phyloP scores from a whole-genome alignment of 768 basidiomycete species.

The Rickenella mellea region DNA sequence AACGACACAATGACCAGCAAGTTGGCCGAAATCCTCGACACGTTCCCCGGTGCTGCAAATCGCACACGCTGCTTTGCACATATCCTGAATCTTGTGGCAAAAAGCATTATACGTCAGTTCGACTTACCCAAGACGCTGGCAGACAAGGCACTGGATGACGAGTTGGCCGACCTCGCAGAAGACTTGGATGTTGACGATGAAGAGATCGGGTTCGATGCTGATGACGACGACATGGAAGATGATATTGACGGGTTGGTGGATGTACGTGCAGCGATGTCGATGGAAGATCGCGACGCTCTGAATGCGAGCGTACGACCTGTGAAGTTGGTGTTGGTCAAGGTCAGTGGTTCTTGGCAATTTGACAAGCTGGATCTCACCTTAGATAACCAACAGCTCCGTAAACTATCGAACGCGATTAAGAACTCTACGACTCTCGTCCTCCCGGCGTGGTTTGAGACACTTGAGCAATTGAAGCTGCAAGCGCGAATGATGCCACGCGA shows the following conservation, averaged over 20 bases:
- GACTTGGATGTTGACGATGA: too few species aligned
- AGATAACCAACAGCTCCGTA: conserved; percentile 13
- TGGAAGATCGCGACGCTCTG: conserved; percentile 11
- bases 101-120: conserved; percentile 22
- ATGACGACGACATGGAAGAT: too few species aligned
- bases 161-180: too few species aligned
- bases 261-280: conserved; percentile 10
- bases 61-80: conserved; percentile 29
- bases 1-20: conserved; percentile 26
- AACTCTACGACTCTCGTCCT: conserved; percentile 13
- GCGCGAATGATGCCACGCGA: conserved; percentile 12
- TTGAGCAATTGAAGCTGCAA: background rate
- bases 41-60: conserved; percentile 16
- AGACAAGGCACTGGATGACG: too few species aligned
- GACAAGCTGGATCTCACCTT: conserved; percentile 2
- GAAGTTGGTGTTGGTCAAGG: conserved; percentile 22
- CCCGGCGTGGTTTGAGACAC: conserved; percentile 11
- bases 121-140: conserved; percentile 16
- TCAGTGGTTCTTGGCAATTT: conserved; percentile 14
- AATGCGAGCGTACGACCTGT: conserved; percentile 14
- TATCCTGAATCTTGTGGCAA: conserved; percentile 27
- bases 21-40: conserved; percentile 13
- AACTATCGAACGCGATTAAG: conserved; percentile 13
- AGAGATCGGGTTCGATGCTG: too few species aligned
- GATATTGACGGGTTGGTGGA: conserved; percentile 17